Evolutionary conservation across 306 rosid genomes (phyloP), one percentile per base, ranked within the genome.

Genomic region (Quercus rubra): DNA sequence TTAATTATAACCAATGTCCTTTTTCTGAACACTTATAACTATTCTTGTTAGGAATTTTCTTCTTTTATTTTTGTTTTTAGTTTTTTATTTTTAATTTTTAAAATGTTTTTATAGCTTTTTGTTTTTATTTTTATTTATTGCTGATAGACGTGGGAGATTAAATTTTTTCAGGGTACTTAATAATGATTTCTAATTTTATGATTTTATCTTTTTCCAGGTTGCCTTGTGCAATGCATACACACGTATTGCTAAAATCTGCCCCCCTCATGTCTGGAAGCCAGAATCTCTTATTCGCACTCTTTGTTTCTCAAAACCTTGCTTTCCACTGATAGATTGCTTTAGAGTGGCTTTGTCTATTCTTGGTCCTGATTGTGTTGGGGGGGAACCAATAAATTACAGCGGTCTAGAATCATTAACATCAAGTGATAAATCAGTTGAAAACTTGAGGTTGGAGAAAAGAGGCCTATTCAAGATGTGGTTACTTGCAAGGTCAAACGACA

Each of bases 261-360:
- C 98, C 28, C 90, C 97, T 81, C 88, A 83, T 92, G 79, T 90
- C 80, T 95, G 98, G 99, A 88, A 81, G 88, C 97, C 97, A 77
- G 92, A 95, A 79, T 84, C 77, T 82, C 98, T 95, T 71, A 43
- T 91, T 78, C 80, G 79, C 66, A 79, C 81, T 41, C 97, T 95
- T 78, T 83, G 66, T 80, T 80, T 77, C 83, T 79, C 89, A 25
- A 90, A 89, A 64, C 92, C 96, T 38, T 90, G 91, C 81, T 84
- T 88, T 70, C 83, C 85, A 56, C 73, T 95, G 78, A 85, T 90
- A 81, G 94, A 91, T 72, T 95, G 98, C 87, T 89, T 95, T 84
- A 90, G 71, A 79, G 97, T 83, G 30, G 95, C 87, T 85, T 55
- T 95, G 64, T 87, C 94, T 73, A 71, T 87, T 73, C 94, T 95